A percentile compares a stretch with the other conserved stretches of the same genome.
These are phyloP conservation scores for Eragrostis curvula DNA, from an alignment of 176 grass and related monocot species.

Conservation along the genomic window DNA sequence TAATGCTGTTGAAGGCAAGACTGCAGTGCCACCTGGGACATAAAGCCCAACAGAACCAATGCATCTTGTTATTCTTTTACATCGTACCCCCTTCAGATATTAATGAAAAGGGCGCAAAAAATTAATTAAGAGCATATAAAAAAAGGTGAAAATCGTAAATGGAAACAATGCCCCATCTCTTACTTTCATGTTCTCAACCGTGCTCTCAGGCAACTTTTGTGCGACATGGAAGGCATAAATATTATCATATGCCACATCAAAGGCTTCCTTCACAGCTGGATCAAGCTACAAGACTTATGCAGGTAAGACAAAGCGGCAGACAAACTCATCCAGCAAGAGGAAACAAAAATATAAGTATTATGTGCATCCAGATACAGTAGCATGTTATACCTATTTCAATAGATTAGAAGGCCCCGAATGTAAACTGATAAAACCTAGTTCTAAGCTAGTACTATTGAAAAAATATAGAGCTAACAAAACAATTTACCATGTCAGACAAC, in stretches of 20 bases:
- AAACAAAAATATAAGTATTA: neutral
- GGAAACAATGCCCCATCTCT: slow-evolving; percentile 5
- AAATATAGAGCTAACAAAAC: neutral
- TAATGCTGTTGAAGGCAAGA: slow-evolving; percentile 93
- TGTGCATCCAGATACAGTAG: neutral
- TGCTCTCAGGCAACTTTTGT: slow-evolving; percentile 81
- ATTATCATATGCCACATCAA: slow-evolving; percentile 92
- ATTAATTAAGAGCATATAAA: slow-evolving; percentile 11
- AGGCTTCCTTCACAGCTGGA: slow-evolving; percentile 86
- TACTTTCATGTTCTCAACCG: slow-evolving; percentile 92
- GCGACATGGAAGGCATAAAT: slow-evolving; percentile 95
- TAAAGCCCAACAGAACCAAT: slow-evolving; percentile 93
- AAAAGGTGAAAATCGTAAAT: slow-evolving; percentile 15
- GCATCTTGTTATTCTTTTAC: slow-evolving; percentile 90
- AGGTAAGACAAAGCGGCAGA: slow-evolving; percentile 29
- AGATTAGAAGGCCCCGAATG: neutral
- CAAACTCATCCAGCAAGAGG: neutral
- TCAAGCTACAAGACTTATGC: slow-evolving; percentile 73
- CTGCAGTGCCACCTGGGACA: slow-evolving; percentile 96
- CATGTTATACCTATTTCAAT: slow-evolving; percentile 14
- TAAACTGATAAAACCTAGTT: slow-evolving; percentile 3
- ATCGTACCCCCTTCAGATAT: slow-evolving; percentile 81
- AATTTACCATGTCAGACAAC: neutral
- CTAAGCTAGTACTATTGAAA: neutral
- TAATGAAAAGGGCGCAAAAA: neutral